Base-by-base conservation (phyloP, 1,139 yeast genomes). In the Kodamaea ohmeri region DNA sequence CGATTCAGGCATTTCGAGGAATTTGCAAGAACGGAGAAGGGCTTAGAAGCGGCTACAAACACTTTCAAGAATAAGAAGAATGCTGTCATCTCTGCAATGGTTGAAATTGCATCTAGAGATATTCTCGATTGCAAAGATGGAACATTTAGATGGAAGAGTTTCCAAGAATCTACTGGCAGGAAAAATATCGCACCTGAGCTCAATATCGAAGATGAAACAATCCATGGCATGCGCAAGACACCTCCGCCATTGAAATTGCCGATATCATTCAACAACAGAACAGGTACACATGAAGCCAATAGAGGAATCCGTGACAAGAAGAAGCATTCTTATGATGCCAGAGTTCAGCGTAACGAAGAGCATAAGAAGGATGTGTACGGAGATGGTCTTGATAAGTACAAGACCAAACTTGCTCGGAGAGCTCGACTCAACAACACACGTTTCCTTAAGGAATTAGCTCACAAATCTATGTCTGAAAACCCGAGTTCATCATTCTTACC, bases 241-340 rank as follows among this genome's bases (percentile, higher is more conserved):
- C 68, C 70, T 3, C 43, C 56, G 1, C 73, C 76, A 4, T 46
- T 67, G 20, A 51, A 67, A 2, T 55, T 75, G 39, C 81, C 80
- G 39, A 69, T 81, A 40, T 82, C 95, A 0, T 90, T 90, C 61
- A 90, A 89, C 57, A 81, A 87, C 53, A 73, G 94, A 51, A 92
- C 96, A 0, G 96, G 97, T 19, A 56, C 67, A 0, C 66, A 63
- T 42, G 85, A 78, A 44, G 95, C 88, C 22, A 90, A 90, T 53
- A 66, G 68, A 38, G 97, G 97, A 37, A 76, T 90, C 24, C 70
- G 95, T 44, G 97, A 89, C 45, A 80, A 77, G 55, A 90, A 90
- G 64, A 79, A 82, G 41, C 77, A 80, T 40, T 86, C 96, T 14
- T 73, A 80, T 2, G 97, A 90, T 60, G 73, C 88, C 1, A 75